These are phyloP conservation scores for Bertia moriformis DNA, from an alignment of 2,329 filamentous ascomycete genomes.

Conservation along the genomic window DNA sequence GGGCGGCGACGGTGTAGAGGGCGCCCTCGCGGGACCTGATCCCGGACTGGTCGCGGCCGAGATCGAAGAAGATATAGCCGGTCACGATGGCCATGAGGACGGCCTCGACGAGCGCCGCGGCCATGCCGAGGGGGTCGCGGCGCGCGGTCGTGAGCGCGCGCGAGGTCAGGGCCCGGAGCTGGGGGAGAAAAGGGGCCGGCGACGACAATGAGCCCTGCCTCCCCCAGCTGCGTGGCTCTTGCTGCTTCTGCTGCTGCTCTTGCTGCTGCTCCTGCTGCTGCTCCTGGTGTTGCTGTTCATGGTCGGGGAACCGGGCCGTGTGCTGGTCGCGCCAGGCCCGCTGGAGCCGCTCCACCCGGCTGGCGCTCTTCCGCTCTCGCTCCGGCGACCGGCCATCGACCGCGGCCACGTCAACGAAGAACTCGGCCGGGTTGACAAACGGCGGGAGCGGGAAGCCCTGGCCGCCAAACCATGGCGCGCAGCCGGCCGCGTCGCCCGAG, in stretches of 20 bases:
- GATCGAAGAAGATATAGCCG: conserved; percentile 58
- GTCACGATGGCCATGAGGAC: conserved; percentile 56
- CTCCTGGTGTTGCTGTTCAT: conserved; percentile 6
- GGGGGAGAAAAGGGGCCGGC: conserved; percentile 34
- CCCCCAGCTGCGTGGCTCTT: neutral
- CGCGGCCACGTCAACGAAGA: conserved; percentile 60
- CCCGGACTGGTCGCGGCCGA: conserved; percentile 51
- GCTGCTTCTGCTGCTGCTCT: conserved; percentile 3
- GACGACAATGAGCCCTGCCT: conserved; percentile 3
- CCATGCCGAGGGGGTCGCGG: conserved; percentile 64
- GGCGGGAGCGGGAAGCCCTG: conserved; percentile 47
- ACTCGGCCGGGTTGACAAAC: conserved; percentile 68
- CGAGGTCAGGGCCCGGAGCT: conserved; percentile 50
- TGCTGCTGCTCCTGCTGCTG: conserved; percentile 5
- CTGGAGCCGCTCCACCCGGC: conserved; percentile 47
- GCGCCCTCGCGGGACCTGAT: conserved; percentile 63
- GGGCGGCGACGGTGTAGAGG: conserved; percentile 54
- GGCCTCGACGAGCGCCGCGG: conserved; percentile 55
- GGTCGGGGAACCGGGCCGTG: conserved; percentile 9
- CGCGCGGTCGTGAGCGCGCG: conserved; percentile 59
- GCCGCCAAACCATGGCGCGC: conserved; percentile 47
- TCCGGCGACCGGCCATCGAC: conserved; percentile 58
- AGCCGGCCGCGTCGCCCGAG: conserved; percentile 41
- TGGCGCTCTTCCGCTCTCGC: conserved; percentile 41
- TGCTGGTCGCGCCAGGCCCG: conserved; percentile 37